Evolutionary conservation across 1,139 yeast genomes (phyloP), one percentile per base, ranked within the genome.

Genomic region (Pichia sp.): DNA sequence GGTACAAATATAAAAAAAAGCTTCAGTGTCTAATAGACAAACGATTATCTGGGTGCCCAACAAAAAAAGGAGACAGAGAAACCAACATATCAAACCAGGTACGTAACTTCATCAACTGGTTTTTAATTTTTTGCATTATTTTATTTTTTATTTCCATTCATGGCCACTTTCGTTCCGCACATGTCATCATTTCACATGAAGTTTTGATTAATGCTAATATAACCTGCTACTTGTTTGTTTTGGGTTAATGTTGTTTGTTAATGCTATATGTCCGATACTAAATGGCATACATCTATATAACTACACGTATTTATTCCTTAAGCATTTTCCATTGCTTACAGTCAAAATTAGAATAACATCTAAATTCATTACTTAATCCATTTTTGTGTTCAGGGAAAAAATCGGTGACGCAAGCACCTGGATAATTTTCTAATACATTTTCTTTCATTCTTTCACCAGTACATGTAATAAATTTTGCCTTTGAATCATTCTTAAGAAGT

Each of bases 401-500:
- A 42, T 75, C 71, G 0, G 96, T 89, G 50, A 81, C 74, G 30
- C 69, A 62, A 1, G 86, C 74, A 50, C 76, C 87, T 8, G 90
- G 87, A 62, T 89, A 89, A 27, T 78, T 78, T 50, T 74, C 72
- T 43, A 71, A 65, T 42, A 89, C 79, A 19, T 85, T 68, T 5
- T 76, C 76, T 31, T 75, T 73, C 93, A 90, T 89, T 67, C 96
- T 77, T 70, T 90, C 96, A 31, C 96, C 96, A 1, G 97, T 89
- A 56, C 95, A 86, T 5, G 87, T 79, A 25, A 87, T 75, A 42
- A 85, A 67, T 60, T 80, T 79, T 60, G 75, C 77, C 54, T 73
- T 72, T n/a, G 60, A 53, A 41, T 62, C 74, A 49, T 80, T 78
- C 1, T 65, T 60, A 50, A 86, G 66, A 48, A 89, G 68, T 47